Conservation (phyloP, 495 filamentous ascomycete genomes). For the Trichoderma virens region DNA sequence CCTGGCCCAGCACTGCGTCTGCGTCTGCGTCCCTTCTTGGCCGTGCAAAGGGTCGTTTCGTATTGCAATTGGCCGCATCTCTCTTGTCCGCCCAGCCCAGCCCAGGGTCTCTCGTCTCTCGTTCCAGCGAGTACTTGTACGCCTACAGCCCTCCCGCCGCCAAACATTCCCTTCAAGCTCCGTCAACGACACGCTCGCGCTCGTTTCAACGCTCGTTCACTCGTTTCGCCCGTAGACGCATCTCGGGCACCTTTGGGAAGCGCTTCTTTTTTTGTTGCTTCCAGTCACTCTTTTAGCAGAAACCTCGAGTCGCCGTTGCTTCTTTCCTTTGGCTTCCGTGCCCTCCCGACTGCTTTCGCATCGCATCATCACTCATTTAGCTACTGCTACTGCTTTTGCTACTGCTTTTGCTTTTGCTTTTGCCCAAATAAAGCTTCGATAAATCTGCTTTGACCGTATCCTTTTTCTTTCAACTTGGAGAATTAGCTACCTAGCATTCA, state of each 20-base stretch:
- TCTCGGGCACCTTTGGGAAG: not conserved
- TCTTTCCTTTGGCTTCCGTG: not conserved
- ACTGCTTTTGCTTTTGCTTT: no score
- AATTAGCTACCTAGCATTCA: not conserved
- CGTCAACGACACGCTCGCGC: not conserved
- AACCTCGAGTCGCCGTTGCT: not conserved
- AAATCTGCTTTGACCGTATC: not conserved
- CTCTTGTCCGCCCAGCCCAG: not conserved
- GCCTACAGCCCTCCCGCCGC: not conserved
- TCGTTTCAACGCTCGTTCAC: not conserved
- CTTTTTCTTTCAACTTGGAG: not conserved
- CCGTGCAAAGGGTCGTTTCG: not conserved
- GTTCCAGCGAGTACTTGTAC: not conserved
- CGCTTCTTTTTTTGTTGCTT: not conserved
- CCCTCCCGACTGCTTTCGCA: no score
- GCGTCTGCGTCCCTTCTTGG: not conserved
- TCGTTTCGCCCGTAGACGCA: no score
- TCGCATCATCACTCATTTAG: not conserved
- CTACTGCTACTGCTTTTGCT: not conserved
- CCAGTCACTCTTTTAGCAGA: slow-evolving; percentile 3
- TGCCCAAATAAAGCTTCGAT: no score
- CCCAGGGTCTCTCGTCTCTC: not conserved
- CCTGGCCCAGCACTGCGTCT: not conserved
- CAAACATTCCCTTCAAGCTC: not conserved
- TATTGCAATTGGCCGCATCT: not conserved